phyloP scores from a whole-genome alignment of 805 yeast species.

The Kuraishia borneana region DNA sequence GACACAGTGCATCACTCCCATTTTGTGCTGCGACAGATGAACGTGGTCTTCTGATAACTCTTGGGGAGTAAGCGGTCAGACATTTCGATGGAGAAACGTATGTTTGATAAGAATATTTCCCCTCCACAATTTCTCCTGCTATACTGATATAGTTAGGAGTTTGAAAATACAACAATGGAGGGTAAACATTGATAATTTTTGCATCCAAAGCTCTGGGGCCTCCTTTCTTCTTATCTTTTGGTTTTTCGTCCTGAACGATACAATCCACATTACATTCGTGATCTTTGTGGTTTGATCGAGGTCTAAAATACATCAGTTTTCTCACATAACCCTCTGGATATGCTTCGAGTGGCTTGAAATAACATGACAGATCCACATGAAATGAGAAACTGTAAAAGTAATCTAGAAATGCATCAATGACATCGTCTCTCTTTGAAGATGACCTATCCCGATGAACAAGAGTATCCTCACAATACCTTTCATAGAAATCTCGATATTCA shows the following conservation, averaged over 20 bases:
- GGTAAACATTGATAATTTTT: slow-evolving; percentile 1
- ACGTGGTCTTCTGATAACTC: neutral
- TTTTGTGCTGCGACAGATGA: neutral
- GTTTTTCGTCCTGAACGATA: neutral
- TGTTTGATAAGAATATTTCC: neutral
- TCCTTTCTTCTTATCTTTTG: neutral
- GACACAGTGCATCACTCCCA: slow-evolving; percentile 3
- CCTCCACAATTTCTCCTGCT: neutral
- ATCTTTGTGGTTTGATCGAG: neutral
- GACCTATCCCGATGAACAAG: too few species aligned
- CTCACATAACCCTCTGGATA: neutral
- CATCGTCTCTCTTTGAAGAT: too few species aligned
- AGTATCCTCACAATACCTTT: too few species aligned
- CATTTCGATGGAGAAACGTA: neutral
- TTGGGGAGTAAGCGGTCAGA: slow-evolving; percentile 1
- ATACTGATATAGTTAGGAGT: slow-evolving; percentile 2
- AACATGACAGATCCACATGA: too few species aligned
- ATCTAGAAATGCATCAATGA: too few species aligned
- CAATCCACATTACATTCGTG: neutral
- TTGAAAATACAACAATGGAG: slow-evolving; percentile 3
- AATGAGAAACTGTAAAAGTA: too few species aligned
- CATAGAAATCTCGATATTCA: too few species aligned
- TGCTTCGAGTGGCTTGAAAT: neutral
- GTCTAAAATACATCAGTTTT: neutral
- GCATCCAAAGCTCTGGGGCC: too few species aligned